A percentile compares a stretch with the other conserved stretches of the same genome.
Conservation (phyloP, 2,329 filamentous ascomycete genomes). For the Myriangium duriaei region DNA sequence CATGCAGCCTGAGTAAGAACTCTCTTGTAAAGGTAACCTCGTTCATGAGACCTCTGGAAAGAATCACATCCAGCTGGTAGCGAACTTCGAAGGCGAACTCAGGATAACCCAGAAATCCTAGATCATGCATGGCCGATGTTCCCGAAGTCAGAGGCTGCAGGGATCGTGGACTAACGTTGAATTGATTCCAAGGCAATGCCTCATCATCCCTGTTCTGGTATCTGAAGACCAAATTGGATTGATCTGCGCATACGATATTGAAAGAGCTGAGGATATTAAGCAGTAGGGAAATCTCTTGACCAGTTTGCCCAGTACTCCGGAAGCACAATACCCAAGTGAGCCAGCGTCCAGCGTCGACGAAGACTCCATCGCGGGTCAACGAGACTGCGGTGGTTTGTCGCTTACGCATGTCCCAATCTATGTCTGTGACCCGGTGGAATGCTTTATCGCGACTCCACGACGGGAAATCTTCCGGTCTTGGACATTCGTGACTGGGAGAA, state of each 20-base stretch:
- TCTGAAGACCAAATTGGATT: too few relatives aligned
- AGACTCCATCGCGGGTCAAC: conserved; percentile 4
- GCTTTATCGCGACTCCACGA: conserved; percentile 40
- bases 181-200: too few relatives aligned
- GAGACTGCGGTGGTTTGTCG: conserved; percentile 8
- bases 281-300: conserved; percentile 1
- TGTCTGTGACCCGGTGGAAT: conserved; percentile 53
- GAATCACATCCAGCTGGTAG: conserved; percentile 86
- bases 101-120: too few relatives aligned
- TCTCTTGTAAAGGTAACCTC: conserved; percentile 58
- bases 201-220: too few relatives aligned
- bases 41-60: conserved; percentile 65
- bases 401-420: conserved; percentile 32
- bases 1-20: conserved; percentile 53
- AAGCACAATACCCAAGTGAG: conserved; percentile 37
- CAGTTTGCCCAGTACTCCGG: conserved; percentile 31
- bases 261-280: conserved; percentile 6
- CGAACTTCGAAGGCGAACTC: conserved; percentile 52
- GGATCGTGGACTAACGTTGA: too few relatives aligned
- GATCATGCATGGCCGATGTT: too few relatives aligned
- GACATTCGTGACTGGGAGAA: conserved; percentile 24
- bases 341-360: conserved; percentile 40
- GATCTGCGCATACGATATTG: too few relatives aligned
- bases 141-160: too few relatives aligned
- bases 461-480: conserved; percentile 27